Conservation (phyloP, 1,284 basidiomycete genomes). For the Cystobasidium slooffiae region DNA sequence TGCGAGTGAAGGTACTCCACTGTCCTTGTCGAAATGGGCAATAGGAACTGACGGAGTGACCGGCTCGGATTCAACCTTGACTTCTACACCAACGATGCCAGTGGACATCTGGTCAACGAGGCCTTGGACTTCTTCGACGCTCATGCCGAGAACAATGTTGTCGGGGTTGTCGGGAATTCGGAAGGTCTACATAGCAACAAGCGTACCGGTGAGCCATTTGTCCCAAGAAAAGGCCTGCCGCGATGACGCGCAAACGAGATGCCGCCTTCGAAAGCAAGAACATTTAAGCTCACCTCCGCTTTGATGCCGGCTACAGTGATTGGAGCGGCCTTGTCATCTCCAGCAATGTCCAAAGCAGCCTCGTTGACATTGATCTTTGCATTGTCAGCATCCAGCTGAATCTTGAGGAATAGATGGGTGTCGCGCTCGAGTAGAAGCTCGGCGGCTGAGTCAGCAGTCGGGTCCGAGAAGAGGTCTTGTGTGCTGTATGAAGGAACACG, state of each 20-base stretch:
- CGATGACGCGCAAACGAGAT: no score
- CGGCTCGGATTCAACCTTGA: conserved; percentile 38
- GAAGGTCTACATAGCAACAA: conserved; percentile 21
- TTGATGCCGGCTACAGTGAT: conserved; percentile 31
- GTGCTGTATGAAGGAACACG: background rate
- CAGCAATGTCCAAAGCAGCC: conserved; percentile 25
- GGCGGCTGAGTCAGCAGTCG: conserved; percentile 33
- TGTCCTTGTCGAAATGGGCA: conserved; percentile 2
- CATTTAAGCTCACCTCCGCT: conserved; percentile 24
- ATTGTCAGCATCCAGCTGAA: conserved; percentile 33
- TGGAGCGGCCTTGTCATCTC: conserved; percentile 2
- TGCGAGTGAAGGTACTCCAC: background rate
- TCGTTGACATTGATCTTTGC: conserved; percentile 41
- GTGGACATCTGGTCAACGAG: conserved; percentile 40
- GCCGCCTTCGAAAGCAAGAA: background rate
- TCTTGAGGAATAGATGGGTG: conserved; percentile 34
- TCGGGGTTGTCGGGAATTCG: conserved; percentile 17
- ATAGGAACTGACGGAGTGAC: conserved; percentile 21
- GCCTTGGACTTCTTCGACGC: conserved; percentile 15
- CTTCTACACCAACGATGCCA: conserved; percentile 36
- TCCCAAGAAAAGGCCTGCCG: no score
- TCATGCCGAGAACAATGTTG: conserved; percentile 7
- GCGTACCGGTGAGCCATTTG: background rate
- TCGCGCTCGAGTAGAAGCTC: conserved; percentile 35
- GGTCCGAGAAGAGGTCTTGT: conserved; percentile 42